phyloP scores from a whole-genome alignment of 805 yeast species.

The Metschnikowia santaceciliae region DNA sequence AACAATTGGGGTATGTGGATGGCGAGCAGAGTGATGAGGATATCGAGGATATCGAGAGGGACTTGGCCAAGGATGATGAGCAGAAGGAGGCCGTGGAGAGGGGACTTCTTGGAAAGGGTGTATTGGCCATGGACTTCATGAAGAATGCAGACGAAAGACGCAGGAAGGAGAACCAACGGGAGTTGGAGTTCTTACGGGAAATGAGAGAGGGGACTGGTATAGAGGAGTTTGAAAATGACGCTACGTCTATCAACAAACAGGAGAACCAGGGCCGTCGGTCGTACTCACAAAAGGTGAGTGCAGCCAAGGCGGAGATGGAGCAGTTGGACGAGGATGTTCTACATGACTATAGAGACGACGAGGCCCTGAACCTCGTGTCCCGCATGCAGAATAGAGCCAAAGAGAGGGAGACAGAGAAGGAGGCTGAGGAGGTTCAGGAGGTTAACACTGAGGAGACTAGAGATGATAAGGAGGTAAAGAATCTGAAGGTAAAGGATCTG shows the following conservation, averaged over 20 bases:
- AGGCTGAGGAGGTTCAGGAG: constrained; percentile 5
- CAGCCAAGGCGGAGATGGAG: constrained; percentile 31
- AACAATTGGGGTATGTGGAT: constrained; percentile 64
- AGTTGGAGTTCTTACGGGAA: constrained; percentile 47
- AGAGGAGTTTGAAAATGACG: constrained; percentile 36
- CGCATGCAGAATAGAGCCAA: constrained; percentile 16
- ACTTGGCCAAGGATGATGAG: constrained; percentile 33
- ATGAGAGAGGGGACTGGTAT: constrained; percentile 35
- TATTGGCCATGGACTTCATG: constrained; percentile 94
- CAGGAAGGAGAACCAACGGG: constrained; percentile 53
- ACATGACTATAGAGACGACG: constrained; percentile 49
- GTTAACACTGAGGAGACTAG: constrained; percentile 1
- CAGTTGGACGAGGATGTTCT: constrained; percentile 23
- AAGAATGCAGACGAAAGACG: constrained; percentile 76
- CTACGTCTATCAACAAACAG: constrained; percentile 43
- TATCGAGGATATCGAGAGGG: constrained; percentile 42
- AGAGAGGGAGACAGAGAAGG: background rate
- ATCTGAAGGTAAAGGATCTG: background rate
- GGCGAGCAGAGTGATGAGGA: constrained; percentile 54
- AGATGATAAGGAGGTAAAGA: background rate
- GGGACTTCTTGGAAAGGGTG: constrained; percentile 71
- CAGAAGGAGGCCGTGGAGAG: constrained; percentile 33
- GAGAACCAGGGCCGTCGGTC: constrained; percentile 77
- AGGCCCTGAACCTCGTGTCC: constrained; percentile 42
- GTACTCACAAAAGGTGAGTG: constrained; percentile 61